A percentile compares a stretch with the other conserved stretches of the same genome.
Evolutionary conservation across 805 yeast species (phyloP).

Genomic region (Ogataea philodendri): DNA sequence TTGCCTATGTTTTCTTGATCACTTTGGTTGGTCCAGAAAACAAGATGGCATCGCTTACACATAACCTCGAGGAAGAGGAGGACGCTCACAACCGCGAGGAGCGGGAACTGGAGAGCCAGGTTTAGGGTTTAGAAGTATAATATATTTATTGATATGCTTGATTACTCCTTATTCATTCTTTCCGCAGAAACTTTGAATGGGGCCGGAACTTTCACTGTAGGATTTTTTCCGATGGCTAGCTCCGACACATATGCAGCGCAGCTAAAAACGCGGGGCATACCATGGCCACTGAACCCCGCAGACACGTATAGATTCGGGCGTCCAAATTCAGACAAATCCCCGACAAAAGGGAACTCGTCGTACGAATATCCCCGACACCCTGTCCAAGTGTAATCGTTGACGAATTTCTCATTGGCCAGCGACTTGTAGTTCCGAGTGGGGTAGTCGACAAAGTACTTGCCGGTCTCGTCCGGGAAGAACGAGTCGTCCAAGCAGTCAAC

Average conservation of each 20-base stretch:
- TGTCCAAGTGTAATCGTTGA: conserved; percentile 37
- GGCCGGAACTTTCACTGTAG: conserved; percentile 19
- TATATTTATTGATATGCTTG: no score
- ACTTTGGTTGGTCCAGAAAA: conserved; percentile 63
- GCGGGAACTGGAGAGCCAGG: conserved; percentile 2
- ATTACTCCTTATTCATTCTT: no score
- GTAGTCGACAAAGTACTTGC: conserved; percentile 28
- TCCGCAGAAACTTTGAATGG: conserved; percentile 23
- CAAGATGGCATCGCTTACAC: conserved; percentile 28
- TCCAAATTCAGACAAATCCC: conserved; percentile 36
- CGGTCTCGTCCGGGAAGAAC: conserved; percentile 25
- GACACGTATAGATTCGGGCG: conserved; percentile 37
- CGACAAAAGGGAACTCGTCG: conserved; percentile 43
- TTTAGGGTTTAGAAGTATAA: no score
- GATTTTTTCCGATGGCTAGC: conserved; percentile 6
- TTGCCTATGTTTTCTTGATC: conserved; percentile 48
- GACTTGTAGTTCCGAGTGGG: conserved; percentile 34
- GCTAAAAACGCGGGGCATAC: conserved; percentile 47
- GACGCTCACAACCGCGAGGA: conserved; percentile 10
- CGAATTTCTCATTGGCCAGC: conserved; percentile 32
- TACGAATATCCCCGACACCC: conserved; percentile 47
- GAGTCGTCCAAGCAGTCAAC: conserved; percentile 38
- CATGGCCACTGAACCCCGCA: conserved; percentile 52
- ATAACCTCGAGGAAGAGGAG: conserved; percentile 21
- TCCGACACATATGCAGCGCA: conserved; percentile 40